A percentile compares a stretch with the other conserved stretches of the same genome.
These are phyloP conservation scores for Boletus rufocinnamomeus DNA, from an alignment of 768 basidiomycete species.

Conservation along the genomic window DNA sequence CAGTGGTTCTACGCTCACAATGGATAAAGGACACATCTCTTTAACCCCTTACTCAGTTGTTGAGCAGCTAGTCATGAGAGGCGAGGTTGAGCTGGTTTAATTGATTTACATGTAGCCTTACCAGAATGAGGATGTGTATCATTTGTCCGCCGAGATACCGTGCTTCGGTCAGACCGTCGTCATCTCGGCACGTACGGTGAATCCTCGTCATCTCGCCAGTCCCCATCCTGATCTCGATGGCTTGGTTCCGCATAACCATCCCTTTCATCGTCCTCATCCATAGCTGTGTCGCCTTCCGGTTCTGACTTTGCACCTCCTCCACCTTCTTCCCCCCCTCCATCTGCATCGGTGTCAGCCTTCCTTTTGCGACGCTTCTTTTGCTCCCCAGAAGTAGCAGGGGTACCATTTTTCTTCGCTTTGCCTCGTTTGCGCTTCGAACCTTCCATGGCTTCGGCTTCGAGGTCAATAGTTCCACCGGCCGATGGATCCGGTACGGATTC, in stretches of 20 bases:
- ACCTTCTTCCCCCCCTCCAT: slow-evolving; percentile 37
- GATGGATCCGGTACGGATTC: slow-evolving; percentile 85
- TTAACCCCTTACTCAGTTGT: slow-evolving; percentile 75
- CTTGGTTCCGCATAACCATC: slow-evolving; percentile 40
- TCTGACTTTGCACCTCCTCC: slow-evolving; percentile 41
- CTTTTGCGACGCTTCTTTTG: slow-evolving; percentile 54
- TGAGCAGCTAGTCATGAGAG: slow-evolving; percentile 69
- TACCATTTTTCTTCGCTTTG: slow-evolving; percentile 52
- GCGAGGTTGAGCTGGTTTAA: slow-evolving; percentile 77
- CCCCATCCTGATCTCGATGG: slow-evolving; percentile 46
- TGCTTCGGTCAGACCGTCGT: slow-evolving; percentile 8
- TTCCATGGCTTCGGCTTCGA: slow-evolving; percentile 61
- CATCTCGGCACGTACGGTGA: slow-evolving; percentile 45
- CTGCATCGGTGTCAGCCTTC: slow-evolving; percentile 39
- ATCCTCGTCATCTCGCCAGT: slow-evolving; percentile 44
- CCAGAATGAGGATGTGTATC: slow-evolving; percentile 14
- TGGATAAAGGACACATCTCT: slow-evolving; percentile 82
- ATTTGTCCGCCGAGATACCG: slow-evolving; percentile 10
- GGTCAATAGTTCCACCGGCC: slow-evolving; percentile 74
- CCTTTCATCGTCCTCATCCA: slow-evolving; percentile 47
- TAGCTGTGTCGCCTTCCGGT: slow-evolving; percentile 37
- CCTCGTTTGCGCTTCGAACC: slow-evolving; percentile 57
- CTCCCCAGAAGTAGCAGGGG: slow-evolving; percentile 37
- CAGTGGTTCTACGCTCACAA: slow-evolving; percentile 71
- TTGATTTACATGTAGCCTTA: slow-evolving; percentile 24